Conservation (phyloP, 805 yeast genomes). For the Sugiyamaella valdiviana region DNA sequence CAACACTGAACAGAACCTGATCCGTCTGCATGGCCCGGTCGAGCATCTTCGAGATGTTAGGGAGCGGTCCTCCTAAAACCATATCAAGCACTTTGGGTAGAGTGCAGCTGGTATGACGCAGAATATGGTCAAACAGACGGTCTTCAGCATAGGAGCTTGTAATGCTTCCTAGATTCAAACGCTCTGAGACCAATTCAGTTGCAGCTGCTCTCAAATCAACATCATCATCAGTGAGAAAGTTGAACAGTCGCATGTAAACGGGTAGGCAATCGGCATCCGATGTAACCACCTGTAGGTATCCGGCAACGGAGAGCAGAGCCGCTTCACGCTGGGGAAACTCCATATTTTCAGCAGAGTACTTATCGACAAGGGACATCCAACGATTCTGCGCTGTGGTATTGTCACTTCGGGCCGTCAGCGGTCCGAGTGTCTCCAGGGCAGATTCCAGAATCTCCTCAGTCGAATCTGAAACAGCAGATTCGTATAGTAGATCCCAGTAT, state of each 20-base stretch:
- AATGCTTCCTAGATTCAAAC: conserved; percentile 24
- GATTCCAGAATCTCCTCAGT: conserved; percentile 46
- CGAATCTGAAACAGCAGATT: conserved; percentile 27
- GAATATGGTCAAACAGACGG: conserved; percentile 9
- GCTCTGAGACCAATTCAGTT: conserved; percentile 36
- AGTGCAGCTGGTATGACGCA: background rate
- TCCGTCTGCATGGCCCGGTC: conserved; percentile 24
- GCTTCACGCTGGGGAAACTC: conserved; percentile 44
- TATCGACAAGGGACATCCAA: conserved; percentile 30
- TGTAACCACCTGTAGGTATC: conserved; percentile 24
- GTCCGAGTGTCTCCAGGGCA: conserved; percentile 49
- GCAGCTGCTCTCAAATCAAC: conserved; percentile 48
- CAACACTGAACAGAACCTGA: conserved; percentile 54
- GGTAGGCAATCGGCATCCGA: background rate
- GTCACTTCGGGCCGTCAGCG: conserved; percentile 30
- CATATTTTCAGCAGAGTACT: conserved; percentile 37
- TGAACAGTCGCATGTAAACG: conserved; percentile 16
- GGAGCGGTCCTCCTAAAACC: background rate
- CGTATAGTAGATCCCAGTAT: conserved; percentile 29
- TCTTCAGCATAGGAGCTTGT: conserved; percentile 35
- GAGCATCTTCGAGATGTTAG: conserved; percentile 2
- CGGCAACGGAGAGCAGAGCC: conserved; percentile 39
- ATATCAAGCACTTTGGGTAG: background rate
- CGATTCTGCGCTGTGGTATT: conserved; percentile 16
- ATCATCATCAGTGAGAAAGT: conserved; percentile 54